Base-by-base conservation (phyloP, 2,329 filamentous ascomycete genomes). In the Calycina marina region DNA sequence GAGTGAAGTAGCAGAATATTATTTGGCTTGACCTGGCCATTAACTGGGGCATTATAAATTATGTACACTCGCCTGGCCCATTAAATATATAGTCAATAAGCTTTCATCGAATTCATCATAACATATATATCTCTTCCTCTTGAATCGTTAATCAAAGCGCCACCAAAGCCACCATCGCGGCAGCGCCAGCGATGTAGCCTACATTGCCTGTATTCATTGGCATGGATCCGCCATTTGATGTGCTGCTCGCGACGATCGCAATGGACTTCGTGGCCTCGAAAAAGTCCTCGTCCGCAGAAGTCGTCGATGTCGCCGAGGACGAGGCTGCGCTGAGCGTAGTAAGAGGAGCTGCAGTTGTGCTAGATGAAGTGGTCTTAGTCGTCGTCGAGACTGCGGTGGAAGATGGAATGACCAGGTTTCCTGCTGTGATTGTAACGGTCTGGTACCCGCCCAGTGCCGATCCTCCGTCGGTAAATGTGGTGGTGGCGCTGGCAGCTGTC, bases 361-460 rank as follows among this genome's bases (percentile, higher is more conserved):
- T 9, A 22, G 20, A 22, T 22, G 20, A 22, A n/a, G n/a, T n/a
- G n/a, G n/a, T n/a, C 20, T 22, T 22, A n/a, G 20, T 9, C n/a
- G 20, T 22, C 2, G 20, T 22, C 8, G 20, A 22, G n/a, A n/a
- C n/a, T 22, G 20, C 3, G n/a, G 20, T 22, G 20, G 20, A 2
- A 22, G 20, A 22, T 8, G 20, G 20, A 22, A 22, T 22, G n/a
- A 22, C 20, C 8, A 22, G 20, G 20, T 22, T 22, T 8, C 20
- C 41, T 15, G 40, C 41, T n/a, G 42, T 44, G 20, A 47, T 38
- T 8, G 45, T 43, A 4, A 47, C 45, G 12, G 34, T 18, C 5
- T 38, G 5, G 2, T 11, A 13, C 3, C 31, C 12, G 4, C 25
- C 25, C 16, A 41, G 20, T 0, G 36, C 33, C n/a, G 31, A 25